A percentile compares a stretch with the other conserved stretches of the same genome.
phyloP scores from a whole-genome alignment of 768 basidiomycete species.

The Collybia sordida region DNA sequence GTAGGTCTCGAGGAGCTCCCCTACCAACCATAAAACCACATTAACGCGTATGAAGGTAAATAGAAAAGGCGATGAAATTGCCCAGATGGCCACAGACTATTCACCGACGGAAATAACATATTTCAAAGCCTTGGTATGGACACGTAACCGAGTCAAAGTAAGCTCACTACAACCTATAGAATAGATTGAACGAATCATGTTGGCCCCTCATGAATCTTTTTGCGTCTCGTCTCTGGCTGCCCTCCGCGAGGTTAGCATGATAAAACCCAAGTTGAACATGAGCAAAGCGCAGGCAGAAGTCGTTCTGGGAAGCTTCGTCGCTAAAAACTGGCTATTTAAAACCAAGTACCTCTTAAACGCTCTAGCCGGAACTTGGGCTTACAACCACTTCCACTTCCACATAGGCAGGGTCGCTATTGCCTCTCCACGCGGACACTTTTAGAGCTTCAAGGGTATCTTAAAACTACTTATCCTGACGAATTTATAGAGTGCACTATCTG shows the following conservation, averaged over 20 bases:
- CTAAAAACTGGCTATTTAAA: constrained; percentile 76
- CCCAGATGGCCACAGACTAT: constrained; percentile 86
- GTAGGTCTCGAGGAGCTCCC: constrained; percentile 38
- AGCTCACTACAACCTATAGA: neutral
- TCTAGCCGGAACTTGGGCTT: neutral
- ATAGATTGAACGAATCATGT: constrained; percentile 87
- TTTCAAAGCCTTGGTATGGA: constrained; percentile 78
- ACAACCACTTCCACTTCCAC: constrained; percentile 7
- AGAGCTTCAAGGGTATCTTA: constrained; percentile 75
- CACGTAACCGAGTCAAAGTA: too few relatives aligned
- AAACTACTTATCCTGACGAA: constrained; percentile 70
- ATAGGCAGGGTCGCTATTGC: constrained; percentile 70
- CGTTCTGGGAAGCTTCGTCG: constrained; percentile 76
- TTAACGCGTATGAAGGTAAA: constrained; percentile 57
- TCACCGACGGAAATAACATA: constrained; percentile 75
- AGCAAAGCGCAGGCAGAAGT: constrained; percentile 74
- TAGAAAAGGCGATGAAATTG: constrained; percentile 74
- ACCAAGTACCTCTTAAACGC: constrained; percentile 50
- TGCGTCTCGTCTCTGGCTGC: constrained; percentile 79
- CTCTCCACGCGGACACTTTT: constrained; percentile 73
- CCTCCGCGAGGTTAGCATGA: constrained; percentile 61
- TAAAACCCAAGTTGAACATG: constrained; percentile 62
- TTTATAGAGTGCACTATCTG: constrained; percentile 74
- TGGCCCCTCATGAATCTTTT: constrained; percentile 71
- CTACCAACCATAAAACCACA: too few relatives aligned